These are phyloP conservation scores for Citrus sinensis DNA, from an alignment of 345 rosid species.

Conservation along the genomic window DNA sequence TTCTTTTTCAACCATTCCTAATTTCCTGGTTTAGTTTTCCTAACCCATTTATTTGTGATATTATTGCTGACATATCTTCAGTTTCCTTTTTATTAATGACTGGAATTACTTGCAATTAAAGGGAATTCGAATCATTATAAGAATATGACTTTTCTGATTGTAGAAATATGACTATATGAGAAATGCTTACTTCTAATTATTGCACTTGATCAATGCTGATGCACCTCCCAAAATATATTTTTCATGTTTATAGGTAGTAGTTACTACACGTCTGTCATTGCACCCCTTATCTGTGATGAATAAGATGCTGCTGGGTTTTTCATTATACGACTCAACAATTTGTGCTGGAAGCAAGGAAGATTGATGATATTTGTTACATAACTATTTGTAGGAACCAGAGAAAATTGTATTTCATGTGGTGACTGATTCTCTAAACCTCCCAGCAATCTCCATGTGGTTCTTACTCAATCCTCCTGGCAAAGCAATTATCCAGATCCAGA, in stretches of 20 bases:
- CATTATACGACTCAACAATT: not conserved
- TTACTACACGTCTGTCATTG: not conserved
- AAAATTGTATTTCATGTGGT: slow-evolving; percentile 80
- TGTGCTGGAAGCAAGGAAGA: not conserved
- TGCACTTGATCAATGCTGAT: not conserved
- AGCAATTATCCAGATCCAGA: slow-evolving; percentile 61
- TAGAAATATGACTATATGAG: not conserved
- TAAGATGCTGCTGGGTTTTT: not conserved
- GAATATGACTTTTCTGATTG: not conserved
- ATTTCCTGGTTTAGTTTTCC: not conserved
- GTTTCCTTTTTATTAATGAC: not conserved
- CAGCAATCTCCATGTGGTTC: slow-evolving; percentile 93
- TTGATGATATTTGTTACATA: slow-evolving; percentile 15
- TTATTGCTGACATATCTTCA: not conserved
- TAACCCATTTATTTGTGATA: not conserved
- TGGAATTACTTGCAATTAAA: not conserved
- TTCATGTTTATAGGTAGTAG: not conserved
- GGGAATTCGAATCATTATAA: not conserved
- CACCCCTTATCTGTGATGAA: not conserved
- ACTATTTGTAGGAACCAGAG: slow-evolving; percentile 54
- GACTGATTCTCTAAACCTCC: slow-evolving; percentile 80
- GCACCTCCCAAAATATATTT: not conserved
- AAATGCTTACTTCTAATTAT: not conserved
- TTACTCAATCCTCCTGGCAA: slow-evolving; percentile 60
- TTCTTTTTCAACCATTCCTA: not conserved